Conservation (phyloP, 768 basidiomycete species). For the Lepiota venenata region DNA sequence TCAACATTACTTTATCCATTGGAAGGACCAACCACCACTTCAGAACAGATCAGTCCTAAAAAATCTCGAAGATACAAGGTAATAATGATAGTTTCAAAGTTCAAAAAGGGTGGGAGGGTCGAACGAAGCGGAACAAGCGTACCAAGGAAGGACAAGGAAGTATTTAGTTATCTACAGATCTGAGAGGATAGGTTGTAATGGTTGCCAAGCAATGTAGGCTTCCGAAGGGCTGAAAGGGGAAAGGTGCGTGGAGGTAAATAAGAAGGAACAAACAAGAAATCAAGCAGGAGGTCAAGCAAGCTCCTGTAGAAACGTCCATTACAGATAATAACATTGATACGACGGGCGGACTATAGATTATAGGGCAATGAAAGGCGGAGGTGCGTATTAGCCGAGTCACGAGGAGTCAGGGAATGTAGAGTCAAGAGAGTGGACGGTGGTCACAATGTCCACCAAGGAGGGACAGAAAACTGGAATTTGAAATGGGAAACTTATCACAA, state of each 20-base stretch:
- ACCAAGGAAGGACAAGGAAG: not conserved
- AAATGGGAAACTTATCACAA: constrained; percentile 14
- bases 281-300: not conserved
- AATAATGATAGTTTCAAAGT: constrained; percentile 12
- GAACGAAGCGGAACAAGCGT: not conserved
- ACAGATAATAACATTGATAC: constrained; percentile 13
- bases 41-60: not conserved
- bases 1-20: not conserved
- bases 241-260: not conserved
- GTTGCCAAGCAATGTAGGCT: not conserved
- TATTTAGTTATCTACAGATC: not conserved
- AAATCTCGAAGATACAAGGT: constrained; percentile 1
- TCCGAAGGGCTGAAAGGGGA: no score
- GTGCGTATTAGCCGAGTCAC: constrained; percentile 6
- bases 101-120: not conserved
- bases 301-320: constrained; percentile 9
- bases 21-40: not conserved
- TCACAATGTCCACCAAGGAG: constrained; percentile 2
- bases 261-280: constrained; percentile 3
- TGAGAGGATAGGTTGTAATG: not conserved
- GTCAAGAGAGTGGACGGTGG: constrained; percentile 11
- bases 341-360: not conserved
- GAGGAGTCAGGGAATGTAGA: constrained; percentile 7
- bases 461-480: constrained; percentile 15
- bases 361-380: not conserved